These are phyloP conservation scores for Ceratocystis destructans DNA, from an alignment of 2,329 filamentous ascomycete genomes.

Conservation along the genomic window DNA sequence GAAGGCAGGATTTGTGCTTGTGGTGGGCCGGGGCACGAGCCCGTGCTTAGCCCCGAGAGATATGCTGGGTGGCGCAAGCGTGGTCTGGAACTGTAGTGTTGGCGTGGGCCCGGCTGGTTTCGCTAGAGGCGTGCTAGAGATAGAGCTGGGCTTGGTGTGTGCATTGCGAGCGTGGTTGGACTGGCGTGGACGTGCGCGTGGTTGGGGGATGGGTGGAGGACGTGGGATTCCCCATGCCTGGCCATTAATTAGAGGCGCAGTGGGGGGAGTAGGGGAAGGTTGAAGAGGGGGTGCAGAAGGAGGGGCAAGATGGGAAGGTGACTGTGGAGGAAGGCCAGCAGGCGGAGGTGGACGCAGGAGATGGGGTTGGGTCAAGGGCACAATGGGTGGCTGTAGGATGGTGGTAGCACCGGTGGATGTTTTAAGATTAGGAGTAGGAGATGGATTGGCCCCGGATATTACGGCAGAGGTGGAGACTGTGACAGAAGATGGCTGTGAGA, in stretches of 20 bases:
- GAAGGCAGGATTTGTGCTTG: not conserved
- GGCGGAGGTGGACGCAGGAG: constrained; percentile 14
- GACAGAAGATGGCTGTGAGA: not conserved
- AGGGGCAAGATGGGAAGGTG: not conserved
- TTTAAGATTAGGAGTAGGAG: not conserved
- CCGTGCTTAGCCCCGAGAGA: not conserved
- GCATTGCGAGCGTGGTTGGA: not conserved
- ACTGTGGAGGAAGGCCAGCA: constrained; percentile 9
- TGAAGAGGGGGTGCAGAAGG: not conserved
- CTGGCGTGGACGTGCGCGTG: constrained; percentile 5
- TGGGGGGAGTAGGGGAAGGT: not conserved
- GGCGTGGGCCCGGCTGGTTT: not conserved
- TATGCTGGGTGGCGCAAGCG: not conserved
- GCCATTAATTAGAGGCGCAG: constrained; percentile 9
- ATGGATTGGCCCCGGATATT: not conserved
- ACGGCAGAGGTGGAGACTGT: not conserved
- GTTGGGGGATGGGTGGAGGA: not conserved
- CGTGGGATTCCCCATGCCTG: constrained; percentile 16
- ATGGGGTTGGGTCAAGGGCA: constrained; percentile 13
- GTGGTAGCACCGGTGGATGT: not conserved
- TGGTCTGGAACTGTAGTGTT: not conserved
- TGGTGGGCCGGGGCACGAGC: not conserved
- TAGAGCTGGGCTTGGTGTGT: not conserved
- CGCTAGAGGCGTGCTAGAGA: not conserved
- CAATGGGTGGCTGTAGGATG: constrained; percentile 11